Base-by-base conservation (phyloP, 306 rosid genomes). In the Vigna nakashimae region DNA sequence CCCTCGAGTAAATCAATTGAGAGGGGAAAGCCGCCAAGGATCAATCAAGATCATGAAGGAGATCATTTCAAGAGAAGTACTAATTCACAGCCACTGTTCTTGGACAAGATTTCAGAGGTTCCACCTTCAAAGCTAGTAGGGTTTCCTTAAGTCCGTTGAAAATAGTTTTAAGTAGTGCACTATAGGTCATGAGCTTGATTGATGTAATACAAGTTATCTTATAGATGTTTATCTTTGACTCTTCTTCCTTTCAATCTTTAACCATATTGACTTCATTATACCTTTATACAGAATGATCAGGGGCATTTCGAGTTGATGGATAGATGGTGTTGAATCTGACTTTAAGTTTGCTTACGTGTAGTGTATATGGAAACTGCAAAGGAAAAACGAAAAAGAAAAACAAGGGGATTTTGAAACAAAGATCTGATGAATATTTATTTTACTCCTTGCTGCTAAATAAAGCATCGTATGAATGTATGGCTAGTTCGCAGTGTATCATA, bases 1-100 rank as follows among this genome's bases (percentile, higher is more conserved):
- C 74, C 87, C 89, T 18, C 79, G 55, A 60, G 38, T 79, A 32
- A 82, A 48, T 49, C 86, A 82, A 83, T 77, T 86, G 63, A 80
- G 90, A 59, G 81, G 82, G 63, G 85, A 77, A 76, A 64, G 66
- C 71, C 87, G 85, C 83, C 85, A 82, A 73, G 72, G 67, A 24
- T 57, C 69, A 38, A 56, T 36, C 32, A 16, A n/a, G 69, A 63
- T 15, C 7, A 80, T 40, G 20, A 82, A 84, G 56, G 82, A 68
- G 83, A 58, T 77, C 17, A 85, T 1, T 26, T 42, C 7, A 79
- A 66, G 66, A 79, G 28, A 65, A 79, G 78, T 79, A 76, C 81
- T 48, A 73, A 87, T 89, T 84, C 91, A 11, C 76, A 81, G 30
- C 73, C 87, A 43, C 75, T 85, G 30, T 17, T 69, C 82, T 76